These are phyloP conservation scores for Litsea cubeba DNA, from an alignment of 164 flowering plant genomes.

Conservation along the genomic window DNA sequence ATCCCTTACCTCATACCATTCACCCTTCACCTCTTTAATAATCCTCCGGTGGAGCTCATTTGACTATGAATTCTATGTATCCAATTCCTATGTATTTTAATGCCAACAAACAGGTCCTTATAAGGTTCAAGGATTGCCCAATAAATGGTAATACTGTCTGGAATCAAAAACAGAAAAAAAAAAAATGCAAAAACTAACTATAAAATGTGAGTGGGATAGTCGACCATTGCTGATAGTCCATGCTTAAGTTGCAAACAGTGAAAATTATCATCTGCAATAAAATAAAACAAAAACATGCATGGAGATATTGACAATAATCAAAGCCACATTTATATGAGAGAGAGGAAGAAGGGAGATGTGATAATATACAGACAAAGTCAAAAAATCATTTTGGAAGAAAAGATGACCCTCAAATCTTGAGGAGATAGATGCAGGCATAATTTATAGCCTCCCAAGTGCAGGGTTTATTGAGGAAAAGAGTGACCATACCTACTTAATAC, in stretches of 20 bases:
- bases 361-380: background rate
- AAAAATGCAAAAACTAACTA: background rate
- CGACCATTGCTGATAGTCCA: background rate
- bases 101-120: background rate
- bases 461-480: background rate
- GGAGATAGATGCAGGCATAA: too few relatives aligned
- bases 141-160: background rate
- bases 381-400: background rate
- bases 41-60: too few relatives aligned
- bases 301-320: background rate
- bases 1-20: too few relatives aligned
- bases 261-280: too few relatives aligned
- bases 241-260: background rate
- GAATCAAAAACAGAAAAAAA: background rate
- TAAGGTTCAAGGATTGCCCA: background rate
- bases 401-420: too few relatives aligned
- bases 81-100: too few relatives aligned
- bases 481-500: background rate
- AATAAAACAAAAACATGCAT: too few relatives aligned
- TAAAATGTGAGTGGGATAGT: background rate
- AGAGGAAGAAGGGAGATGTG: background rate
- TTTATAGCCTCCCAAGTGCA: too few relatives aligned
- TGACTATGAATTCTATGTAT: too few relatives aligned
- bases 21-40: too few relatives aligned
- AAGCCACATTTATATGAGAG: background rate